These are phyloP conservation scores for Paraleonurus japonicus DNA, from an alignment of 257 asterid species.

Conservation along the genomic window DNA sequence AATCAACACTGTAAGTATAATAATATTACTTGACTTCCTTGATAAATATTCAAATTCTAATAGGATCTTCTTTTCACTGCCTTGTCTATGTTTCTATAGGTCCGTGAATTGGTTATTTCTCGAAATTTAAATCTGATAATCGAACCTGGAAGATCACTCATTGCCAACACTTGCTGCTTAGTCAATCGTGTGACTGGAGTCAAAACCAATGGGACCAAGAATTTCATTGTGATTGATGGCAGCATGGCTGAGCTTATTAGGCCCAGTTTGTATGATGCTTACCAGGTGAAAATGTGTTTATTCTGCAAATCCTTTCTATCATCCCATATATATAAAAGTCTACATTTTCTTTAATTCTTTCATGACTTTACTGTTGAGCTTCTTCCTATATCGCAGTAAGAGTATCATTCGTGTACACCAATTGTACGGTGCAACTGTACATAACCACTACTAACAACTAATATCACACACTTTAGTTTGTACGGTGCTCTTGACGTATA, in stretches of 20 bases:
- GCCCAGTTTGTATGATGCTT: slow-evolving; percentile 88
- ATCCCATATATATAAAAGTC: not conserved
- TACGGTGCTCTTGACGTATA: too few species aligned
- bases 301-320: not conserved
- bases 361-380: too few species aligned
- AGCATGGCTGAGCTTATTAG: slow-evolving; percentile 98
- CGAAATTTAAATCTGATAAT: slow-evolving; percentile 85
- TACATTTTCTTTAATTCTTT: too few species aligned
- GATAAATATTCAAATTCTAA: not conserved
- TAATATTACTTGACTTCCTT: slow-evolving; percentile 12
- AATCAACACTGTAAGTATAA: slow-evolving; percentile 83
- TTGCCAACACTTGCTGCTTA: slow-evolving; percentile 95
- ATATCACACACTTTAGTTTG: too few species aligned
- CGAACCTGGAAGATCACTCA: slow-evolving; percentile 92
- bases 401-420: too few species aligned
- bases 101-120: slow-evolving; percentile 78
- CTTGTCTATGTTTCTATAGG: slow-evolving; percentile 40
- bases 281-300: slow-evolving; percentile 54
- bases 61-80: not conserved
- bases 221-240: slow-evolving; percentile 89
- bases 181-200: slow-evolving; percentile 93
- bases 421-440: too few species aligned
- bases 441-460: too few species aligned
- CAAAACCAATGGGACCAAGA: slow-evolving; percentile 88
- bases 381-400: too few species aligned